Evolutionary conservation across 768 basidiomycete genomes (phyloP).

Genomic region (Rhodotorula kratochvilovae): DNA sequence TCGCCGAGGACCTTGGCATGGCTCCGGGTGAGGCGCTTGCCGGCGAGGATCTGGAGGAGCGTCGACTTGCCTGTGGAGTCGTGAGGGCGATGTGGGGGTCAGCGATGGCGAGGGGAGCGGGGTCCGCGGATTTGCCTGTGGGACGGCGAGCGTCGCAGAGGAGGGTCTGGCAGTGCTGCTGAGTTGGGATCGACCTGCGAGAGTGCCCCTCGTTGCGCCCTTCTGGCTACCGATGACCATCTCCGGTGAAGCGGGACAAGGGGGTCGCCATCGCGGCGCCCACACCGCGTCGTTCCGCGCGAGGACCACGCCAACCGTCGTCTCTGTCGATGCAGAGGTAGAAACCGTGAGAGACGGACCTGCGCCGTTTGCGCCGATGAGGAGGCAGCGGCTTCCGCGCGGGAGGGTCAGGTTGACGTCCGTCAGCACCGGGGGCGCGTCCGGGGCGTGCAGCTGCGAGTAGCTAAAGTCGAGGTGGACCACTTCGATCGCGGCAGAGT

Average conservation of each 20-base stretch:
- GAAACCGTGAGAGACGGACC: constrained; percentile 54
- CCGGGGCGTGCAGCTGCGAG: constrained; percentile 49
- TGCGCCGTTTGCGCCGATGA: constrained; percentile 84
- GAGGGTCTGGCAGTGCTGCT: too few species aligned
- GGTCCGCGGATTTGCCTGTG: neutral
- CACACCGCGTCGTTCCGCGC: too few species aligned
- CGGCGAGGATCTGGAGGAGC: constrained; percentile 84
- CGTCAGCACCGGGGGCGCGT: constrained; percentile 54
- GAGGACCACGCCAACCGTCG: too few species aligned
- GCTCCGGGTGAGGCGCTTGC: constrained; percentile 70
- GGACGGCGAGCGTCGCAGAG: neutral
- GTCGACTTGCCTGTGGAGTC: constrained; percentile 78
- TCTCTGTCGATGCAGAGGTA: too few species aligned
- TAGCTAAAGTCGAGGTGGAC: constrained; percentile 52
- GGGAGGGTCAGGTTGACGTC: constrained; percentile 65
- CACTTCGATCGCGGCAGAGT: constrained; percentile 43
- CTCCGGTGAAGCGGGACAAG: too few species aligned
- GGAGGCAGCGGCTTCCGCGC: constrained; percentile 71
- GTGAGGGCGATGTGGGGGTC: neutral
- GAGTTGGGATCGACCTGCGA: too few species aligned
- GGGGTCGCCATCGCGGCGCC: too few species aligned
- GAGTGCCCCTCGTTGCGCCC: too few species aligned
- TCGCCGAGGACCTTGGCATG: constrained; percentile 67
- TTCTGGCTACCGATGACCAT: too few species aligned
- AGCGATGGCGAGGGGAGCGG: neutral